Conservation (phyloP, 169 alveolate genomes). For the Eimeria falciformis region DNA sequence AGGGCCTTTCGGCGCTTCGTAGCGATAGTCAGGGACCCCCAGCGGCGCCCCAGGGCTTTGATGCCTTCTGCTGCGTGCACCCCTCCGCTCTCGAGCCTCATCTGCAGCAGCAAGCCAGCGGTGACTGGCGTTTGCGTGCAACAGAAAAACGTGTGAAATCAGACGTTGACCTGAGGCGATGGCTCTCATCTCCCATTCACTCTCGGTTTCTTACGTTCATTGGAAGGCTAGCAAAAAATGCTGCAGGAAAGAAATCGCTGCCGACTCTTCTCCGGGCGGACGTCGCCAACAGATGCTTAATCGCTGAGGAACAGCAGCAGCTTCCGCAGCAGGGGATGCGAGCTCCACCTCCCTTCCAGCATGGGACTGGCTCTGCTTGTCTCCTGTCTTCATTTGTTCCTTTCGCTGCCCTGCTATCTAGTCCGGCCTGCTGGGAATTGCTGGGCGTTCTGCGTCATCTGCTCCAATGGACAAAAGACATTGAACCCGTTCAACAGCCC, state of each 20-base stretch:
- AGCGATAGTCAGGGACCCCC: background rate
- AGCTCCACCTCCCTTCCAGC: background rate
- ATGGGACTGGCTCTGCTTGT: background rate
- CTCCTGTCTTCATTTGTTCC: background rate
- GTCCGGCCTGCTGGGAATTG: slow-evolving; percentile 19
- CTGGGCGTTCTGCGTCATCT: slow-evolving; percentile 53
- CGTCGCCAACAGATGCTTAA: background rate
- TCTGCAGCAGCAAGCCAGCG: slow-evolving; percentile 58
- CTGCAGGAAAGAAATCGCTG: slow-evolving; percentile 49
- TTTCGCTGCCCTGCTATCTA: background rate
- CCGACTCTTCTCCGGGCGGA: background rate
- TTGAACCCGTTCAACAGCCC: slow-evolving; percentile 77
- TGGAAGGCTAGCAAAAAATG: slow-evolving; percentile 35
- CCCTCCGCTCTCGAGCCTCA: slow-evolving; percentile 22
- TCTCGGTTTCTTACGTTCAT: slow-evolving; percentile 27
- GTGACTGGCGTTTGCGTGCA: slow-evolving; percentile 51
- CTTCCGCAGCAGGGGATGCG: background rate
- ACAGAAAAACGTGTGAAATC: slow-evolving; percentile 3
- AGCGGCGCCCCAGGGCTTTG: slow-evolving; percentile 2
- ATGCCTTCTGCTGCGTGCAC: slow-evolving; percentile 61
- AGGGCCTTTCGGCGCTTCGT: background rate
- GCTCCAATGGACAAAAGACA: slow-evolving; percentile 59
- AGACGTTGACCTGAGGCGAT: slow-evolving; percentile 19
- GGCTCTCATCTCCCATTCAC: slow-evolving; percentile 30
- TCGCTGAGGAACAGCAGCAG: background rate